Base-by-base conservation (phyloP, 1,284 basidiomycete species). In the Erythrobasidium hasegawianum region DNA sequence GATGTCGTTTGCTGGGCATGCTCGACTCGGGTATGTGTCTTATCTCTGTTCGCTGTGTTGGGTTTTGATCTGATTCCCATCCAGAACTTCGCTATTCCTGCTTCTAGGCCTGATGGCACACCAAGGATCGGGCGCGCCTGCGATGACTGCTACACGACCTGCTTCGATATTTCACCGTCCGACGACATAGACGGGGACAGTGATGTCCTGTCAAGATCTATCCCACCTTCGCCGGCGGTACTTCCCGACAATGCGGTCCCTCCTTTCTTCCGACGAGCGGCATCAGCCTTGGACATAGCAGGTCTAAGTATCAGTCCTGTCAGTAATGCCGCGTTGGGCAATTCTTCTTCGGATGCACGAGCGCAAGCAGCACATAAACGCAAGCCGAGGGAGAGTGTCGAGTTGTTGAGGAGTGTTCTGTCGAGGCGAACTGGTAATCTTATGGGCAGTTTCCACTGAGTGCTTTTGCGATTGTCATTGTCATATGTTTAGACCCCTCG, bases 1-100 rank as follows among this genome's bases (percentile, higher is more conserved):
- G 78, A 87, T 59, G 89, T 92, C 72, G 86, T 95, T 3, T 96
- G 93, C 77, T 85, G 85, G 33, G 76, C 78, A 1, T 96, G 93
- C 78, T 91, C 89, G n/a, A 83, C 82, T 18, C 83, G 84, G 79
- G 90, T 89, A 69, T 72, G 82, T 22, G 18, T 16, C n/a, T 55
- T 57, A 26, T n/a, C 22, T 18, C 8, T 16, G 22, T 33, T 16
- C 16, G 39, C 24, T 10, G 3, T 24, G 16, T 1, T 16, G 56
- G 7, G 38, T n/a, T n/a, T 14, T 43, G 16, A 57, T 38, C 11
- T 45, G 29, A 18, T 18, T 13, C 27, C n/a, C 16, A 60, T 26
- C 7, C 56, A 65, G 62, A 65, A 55, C 29, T 65, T 65, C 29
- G 62, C 56, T 22, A 58, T 65, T 38, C 56, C 62, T 5, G 47